phyloP scores from a whole-genome alignment of 129 eudicot species.

The Centaurea solstitialis region DNA sequence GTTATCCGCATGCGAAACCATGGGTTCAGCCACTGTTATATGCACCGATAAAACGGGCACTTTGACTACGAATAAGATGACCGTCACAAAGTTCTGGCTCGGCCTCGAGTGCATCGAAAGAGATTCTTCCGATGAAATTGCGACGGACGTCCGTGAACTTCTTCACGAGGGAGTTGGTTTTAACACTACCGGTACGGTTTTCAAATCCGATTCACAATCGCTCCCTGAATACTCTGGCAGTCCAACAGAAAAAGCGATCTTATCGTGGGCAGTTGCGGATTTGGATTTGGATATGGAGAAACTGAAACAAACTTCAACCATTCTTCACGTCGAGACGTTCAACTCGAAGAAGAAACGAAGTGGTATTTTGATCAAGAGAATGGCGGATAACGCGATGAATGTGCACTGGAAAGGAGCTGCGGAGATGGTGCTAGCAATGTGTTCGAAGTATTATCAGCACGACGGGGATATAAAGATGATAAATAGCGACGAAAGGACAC shows the following conservation, averaged over 20 bases:
- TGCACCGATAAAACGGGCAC: conserved; percentile 95
- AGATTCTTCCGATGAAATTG: conserved; percentile 18
- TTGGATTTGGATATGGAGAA: conserved; percentile 70
- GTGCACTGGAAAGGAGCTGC: conserved; percentile 99
- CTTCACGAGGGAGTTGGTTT: conserved; percentile 69
- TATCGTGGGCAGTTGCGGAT: conserved; percentile 73
- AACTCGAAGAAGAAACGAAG: conserved; percentile 79
- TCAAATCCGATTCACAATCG: conserved; percentile 31
- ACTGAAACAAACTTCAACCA: conserved; percentile 41
- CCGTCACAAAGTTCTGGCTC: conserved; percentile 68
- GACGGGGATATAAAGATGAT: conserved; percentile 39
- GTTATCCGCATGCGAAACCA: conserved; percentile 87
- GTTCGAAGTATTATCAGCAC: conserved; percentile 49
- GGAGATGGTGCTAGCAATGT: conserved; percentile 76
- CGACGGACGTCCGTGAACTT: conserved; percentile 33
- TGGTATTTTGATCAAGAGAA: conserved; percentile 52
- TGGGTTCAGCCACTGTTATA: conserved; percentile 91
- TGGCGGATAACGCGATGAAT: conserved; percentile 34
- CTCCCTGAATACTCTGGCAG: conserved; percentile 67
- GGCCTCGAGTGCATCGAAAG: conserved; percentile 45
- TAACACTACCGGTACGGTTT: conserved; percentile 76
- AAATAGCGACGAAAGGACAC: conserved; percentile 38
- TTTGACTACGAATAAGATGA: conserved; percentile 76
- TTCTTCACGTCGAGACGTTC: conserved; percentile 72
- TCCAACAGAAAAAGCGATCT: conserved; percentile 89